Evolutionary conservation across 495 filamentous ascomycete genomes (phyloP), one percentile per base, ranked within the genome.

Genomic region (Hypoxylon subgilvum): DNA sequence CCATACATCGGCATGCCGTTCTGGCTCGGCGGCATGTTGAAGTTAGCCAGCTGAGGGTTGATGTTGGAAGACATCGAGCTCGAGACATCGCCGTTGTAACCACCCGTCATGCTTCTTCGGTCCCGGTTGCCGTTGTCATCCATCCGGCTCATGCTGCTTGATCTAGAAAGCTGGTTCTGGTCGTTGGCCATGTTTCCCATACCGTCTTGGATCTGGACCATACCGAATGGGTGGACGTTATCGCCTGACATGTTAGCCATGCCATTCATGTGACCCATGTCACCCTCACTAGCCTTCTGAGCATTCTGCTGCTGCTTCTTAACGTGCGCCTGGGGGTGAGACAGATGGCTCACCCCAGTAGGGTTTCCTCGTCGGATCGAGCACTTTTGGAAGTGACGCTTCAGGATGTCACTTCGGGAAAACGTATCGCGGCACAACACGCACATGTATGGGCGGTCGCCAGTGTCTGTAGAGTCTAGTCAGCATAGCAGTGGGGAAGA

Each of bases 301-400:
- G 75, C 72, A 50, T 78, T 77, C 60, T 83, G 81, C 72, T 86
- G 80, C 57, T 80, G 79, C 72, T 89, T 90, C 78, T 91, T 91
- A 58, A 92, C 78, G 74, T 94, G 90, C 56, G 88, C 89, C 72
- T 92, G 88, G 34, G 94, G 88, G 74, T 96, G 89, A 49, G 91
- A 91, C 67, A 98, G 76, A 81, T 98, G 93, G 65, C 86, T 94
- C 51, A 87, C 88, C 50, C 91, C 92, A 17, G 89, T 95, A 19
- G 93, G 93, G 76, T 97, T 97, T 38, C 94, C 94, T 61, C 94
- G 86, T 61, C 94, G 85, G 45, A 96, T 86, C 23, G 93, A 96
- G 75, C 94, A 98, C 75, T 98, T 98, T 70, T 96, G 90, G 72
- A 98, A 98, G 73, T 98, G 94, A 53, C 94, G 88, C 78, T 98